Conservation (phyloP, 306 rosid genomes). For the Cicer arietinum region DNA sequence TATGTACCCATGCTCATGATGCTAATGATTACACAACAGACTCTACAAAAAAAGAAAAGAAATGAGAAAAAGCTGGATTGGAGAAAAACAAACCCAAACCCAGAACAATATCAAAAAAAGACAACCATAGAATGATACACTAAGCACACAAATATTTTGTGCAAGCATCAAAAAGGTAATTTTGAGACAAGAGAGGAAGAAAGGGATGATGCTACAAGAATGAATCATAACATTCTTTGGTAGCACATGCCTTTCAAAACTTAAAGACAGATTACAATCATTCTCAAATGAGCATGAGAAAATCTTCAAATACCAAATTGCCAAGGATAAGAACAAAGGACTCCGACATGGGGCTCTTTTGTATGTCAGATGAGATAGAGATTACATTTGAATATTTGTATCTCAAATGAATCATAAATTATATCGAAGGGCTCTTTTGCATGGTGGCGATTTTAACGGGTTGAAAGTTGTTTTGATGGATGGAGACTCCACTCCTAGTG, state of each 20-base stretch:
- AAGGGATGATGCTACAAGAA: slow-evolving; percentile 66
- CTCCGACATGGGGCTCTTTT: slow-evolving; percentile 24
- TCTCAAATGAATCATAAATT: slow-evolving; percentile 61
- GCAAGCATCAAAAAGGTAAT: slow-evolving; percentile 49
- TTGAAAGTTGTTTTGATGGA: slow-evolving; percentile 57
- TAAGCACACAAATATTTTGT: slow-evolving; percentile 52
- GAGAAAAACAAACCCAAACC: slow-evolving; percentile 65
- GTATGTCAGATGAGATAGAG: slow-evolving; percentile 41
- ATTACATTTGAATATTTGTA: slow-evolving; percentile 37
- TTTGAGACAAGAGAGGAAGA: slow-evolving; percentile 42
- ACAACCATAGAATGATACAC: slow-evolving; percentile 73
- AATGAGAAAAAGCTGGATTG: slow-evolving; percentile 66
- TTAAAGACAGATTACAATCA: slow-evolving; percentile 71
- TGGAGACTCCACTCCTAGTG: slow-evolving; percentile 93
- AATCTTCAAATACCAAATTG: slow-evolving; percentile 42
- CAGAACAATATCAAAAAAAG: slow-evolving; percentile 52
- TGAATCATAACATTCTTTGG: slow-evolving; percentile 69
- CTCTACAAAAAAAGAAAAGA: slow-evolving; percentile 60
- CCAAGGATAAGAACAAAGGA: slow-evolving; percentile 29
- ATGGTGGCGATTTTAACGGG: slow-evolving; percentile 72
- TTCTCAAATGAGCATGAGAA: slow-evolving; percentile 48
- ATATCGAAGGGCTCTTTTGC: slow-evolving; percentile 90
- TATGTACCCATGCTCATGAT: slow-evolving; percentile 74
- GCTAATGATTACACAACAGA: slow-evolving; percentile 55
- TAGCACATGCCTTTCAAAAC: slow-evolving; percentile 64